phyloP scores from a whole-genome alignment of 441 rosid genomes.

The Gossypium gossypioides region DNA sequence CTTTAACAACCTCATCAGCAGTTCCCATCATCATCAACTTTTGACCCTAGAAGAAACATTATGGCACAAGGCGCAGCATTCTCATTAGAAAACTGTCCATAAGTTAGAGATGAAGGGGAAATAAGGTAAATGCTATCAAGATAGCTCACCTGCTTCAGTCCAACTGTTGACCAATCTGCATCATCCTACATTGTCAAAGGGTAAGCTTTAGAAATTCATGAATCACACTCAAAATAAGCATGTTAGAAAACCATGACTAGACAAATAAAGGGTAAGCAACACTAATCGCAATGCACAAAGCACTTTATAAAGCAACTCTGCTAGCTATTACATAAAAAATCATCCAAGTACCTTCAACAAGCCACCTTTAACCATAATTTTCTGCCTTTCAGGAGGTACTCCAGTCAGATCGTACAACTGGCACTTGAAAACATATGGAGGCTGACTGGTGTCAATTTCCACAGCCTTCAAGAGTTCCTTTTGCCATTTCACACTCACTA shows the following conservation, averaged over 20 bases:
- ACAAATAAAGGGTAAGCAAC: neutral
- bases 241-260: neutral
- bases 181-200: conserved; percentile 55
- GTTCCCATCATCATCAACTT: conserved; percentile 99
- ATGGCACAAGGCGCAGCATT: neutral
- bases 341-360: conserved; percentile 54
- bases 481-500: conserved; percentile 94
- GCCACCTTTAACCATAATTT: conserved; percentile 97
- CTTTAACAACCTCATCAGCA: conserved; percentile 87
- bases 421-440: conserved; percentile 59
- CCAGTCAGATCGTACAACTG: conserved; percentile 87
- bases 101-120: neutral
- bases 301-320: neutral
- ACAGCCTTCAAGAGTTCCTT: conserved; percentile 74
- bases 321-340: neutral
- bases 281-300: neutral
- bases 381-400: conserved; percentile 95
- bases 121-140: neutral
- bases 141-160: conserved; percentile 59
- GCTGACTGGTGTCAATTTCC: conserved; percentile 43
- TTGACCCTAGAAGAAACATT: conserved; percentile 56
- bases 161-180: conserved; percentile 82
- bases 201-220: neutral
- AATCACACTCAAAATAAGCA: neutral
- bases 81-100: neutral